Conservation (phyloP, 768 basidiomycete genomes). For the Boletus vermiculosoides region DNA sequence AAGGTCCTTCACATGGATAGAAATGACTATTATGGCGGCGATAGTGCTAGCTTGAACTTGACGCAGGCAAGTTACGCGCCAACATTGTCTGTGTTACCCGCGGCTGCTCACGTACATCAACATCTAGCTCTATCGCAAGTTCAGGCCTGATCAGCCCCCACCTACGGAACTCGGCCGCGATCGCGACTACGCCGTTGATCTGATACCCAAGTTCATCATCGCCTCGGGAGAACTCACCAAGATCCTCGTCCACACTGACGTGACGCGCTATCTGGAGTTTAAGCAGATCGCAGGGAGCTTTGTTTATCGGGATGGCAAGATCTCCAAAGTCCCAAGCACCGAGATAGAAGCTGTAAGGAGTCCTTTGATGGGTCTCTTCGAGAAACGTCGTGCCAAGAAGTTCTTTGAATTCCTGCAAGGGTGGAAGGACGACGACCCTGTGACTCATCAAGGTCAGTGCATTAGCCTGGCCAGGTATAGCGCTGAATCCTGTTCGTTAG, state of each 20-base stretch:
- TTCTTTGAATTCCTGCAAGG: constrained; percentile 97
- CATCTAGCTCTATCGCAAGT: constrained; percentile 89
- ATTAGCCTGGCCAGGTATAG: background rate
- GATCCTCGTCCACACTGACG: constrained; percentile 98
- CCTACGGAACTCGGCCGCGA: constrained; percentile 91
- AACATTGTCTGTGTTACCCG: constrained; percentile 1
- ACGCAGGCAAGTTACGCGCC: constrained; percentile 70
- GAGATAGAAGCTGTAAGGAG: constrained; percentile 96
- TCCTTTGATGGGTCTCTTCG: constrained; percentile 98
- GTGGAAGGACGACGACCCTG: constrained; percentile 95
- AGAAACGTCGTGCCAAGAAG: constrained; percentile 97
- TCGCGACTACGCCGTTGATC: constrained; percentile 96
- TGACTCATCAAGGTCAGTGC: constrained; percentile 86
- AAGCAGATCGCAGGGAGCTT: constrained; percentile 99
- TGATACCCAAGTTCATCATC: constrained; percentile 99
- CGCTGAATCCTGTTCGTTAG: constrained; percentile 38
- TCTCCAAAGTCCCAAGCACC: constrained; percentile 96
- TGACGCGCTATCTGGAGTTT: constrained; percentile 98
- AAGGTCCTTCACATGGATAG: constrained; percentile 99
- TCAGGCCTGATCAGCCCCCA: constrained; percentile 72
- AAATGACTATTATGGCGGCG: constrained; percentile 99
- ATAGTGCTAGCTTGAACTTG: constrained; percentile 94
- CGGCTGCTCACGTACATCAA: constrained; percentile 21
- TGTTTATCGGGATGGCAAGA: constrained; percentile 94
- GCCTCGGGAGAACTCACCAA: constrained; percentile 95